Conservation (phyloP, 2,329 filamentous ascomycete genomes). For the Paracamarosporium sp. region DNA sequence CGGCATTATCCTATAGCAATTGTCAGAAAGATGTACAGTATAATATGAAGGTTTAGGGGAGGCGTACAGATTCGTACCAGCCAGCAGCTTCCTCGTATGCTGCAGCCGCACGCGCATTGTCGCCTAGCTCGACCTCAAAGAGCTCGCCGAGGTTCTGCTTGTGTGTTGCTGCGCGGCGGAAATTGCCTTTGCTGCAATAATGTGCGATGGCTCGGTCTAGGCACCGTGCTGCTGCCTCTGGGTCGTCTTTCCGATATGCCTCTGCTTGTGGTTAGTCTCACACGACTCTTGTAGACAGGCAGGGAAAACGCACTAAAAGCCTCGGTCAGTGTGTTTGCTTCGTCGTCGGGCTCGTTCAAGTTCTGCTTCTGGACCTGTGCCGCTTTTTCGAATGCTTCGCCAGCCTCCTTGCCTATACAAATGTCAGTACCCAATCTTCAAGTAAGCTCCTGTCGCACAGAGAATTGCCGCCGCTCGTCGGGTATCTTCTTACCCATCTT, state of each 20-base stretch:
- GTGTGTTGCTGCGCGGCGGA: slow-evolving; percentile 86
- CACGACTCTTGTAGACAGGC: background rate
- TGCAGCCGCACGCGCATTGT: slow-evolving; percentile 78
- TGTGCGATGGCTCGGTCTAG: slow-evolving; percentile 81
- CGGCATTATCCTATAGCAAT: slow-evolving; percentile 41
- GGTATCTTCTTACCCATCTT: slow-evolving; percentile 70
- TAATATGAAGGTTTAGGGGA: background rate
- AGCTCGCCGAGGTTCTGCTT: slow-evolving; percentile 89
- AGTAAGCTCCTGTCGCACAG: background rate
- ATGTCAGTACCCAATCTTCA: slow-evolving; percentile 15
- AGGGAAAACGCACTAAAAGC: slow-evolving; percentile 69
- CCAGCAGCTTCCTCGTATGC: slow-evolving; percentile 84
- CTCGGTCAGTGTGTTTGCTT: slow-evolving; percentile 85
- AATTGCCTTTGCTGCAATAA: slow-evolving; percentile 89
- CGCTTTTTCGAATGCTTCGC: slow-evolving; percentile 82
- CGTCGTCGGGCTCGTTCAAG: slow-evolving; percentile 90
- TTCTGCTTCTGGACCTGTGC: slow-evolving; percentile 81
- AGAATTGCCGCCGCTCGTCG: background rate
- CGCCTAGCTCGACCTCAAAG: slow-evolving; percentile 81
- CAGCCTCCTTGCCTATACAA: slow-evolving; percentile 77
- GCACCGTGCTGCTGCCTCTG: slow-evolving; percentile 81
- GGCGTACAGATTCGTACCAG: slow-evolving; percentile 73
- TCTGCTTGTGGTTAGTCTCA: slow-evolving; percentile 50
- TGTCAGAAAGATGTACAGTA: slow-evolving; percentile 21
- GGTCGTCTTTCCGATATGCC: slow-evolving; percentile 85